A percentile compares a stretch with the other conserved stretches of the same genome.
Evolutionary conservation across 2,329 filamentous ascomycete genomes (phyloP).

Genomic region (Calonectria montana): DNA sequence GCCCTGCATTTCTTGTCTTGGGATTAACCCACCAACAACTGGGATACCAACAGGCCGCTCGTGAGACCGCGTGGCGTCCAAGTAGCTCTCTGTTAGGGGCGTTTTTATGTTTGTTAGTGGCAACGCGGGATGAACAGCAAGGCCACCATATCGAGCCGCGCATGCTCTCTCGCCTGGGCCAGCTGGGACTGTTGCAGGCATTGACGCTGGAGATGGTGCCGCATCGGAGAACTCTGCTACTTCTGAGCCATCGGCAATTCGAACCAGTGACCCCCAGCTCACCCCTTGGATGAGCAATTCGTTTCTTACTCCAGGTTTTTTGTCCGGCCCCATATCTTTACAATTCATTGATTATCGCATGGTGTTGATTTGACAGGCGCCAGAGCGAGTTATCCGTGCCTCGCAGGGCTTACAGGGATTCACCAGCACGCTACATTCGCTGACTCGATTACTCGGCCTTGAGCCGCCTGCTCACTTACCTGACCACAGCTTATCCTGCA

Average conservation of each 20-base stretch:
- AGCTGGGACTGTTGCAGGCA: neutral
- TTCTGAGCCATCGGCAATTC: neutral
- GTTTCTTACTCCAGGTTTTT: neutral
- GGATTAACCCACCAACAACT: neutral
- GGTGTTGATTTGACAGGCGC: neutral
- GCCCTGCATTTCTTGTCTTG: neutral
- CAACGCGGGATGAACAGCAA: neutral
- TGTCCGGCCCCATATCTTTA: neutral
- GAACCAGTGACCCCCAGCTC: neutral
- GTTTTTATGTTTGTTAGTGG: neutral
- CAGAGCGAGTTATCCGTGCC: conserved; percentile 2
- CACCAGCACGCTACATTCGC: conserved; percentile 16
- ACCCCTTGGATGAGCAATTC: too few relatives aligned
- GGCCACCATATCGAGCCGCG: neutral
- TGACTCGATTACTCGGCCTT: conserved; percentile 7
- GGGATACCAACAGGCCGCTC: neutral
- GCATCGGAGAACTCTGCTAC: neutral
- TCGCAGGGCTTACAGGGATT: conserved; percentile 7
- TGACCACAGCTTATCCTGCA: conserved; percentile 1
- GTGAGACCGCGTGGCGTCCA: conserved; percentile 1
- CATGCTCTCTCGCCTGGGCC: neutral
- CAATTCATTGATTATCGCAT: conserved; percentile 5
- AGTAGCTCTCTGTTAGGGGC: neutral
- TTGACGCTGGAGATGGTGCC: neutral
- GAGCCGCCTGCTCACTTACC: neutral